Base-by-base conservation (phyloP, 73 alveolate species). In the Paramecium caudatum region DNA sequence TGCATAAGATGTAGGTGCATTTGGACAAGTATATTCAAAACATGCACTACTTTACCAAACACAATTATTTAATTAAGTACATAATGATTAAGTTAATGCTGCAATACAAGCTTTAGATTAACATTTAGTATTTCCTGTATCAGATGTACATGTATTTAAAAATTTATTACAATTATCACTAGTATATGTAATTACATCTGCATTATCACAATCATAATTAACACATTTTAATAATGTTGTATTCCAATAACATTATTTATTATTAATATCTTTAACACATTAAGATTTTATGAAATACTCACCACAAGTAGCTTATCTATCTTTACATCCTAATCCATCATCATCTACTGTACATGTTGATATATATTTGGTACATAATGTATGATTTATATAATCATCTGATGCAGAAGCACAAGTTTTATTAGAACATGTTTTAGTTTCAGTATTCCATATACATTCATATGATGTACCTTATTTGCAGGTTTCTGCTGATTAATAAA, bases 1-100 rank as follows among this genome's bases (percentile, higher is more conserved):
- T 36, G 62, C 43, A 3, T 21, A 19, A 41, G 88, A 12, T 16
- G 88, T 74, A 10, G 88, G 88, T 10, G 88, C 88, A 39, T 36
- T 37, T 1, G 41, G 69, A 43, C 88, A 74, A 15, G 39, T 74
- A 41, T 41, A 41, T 1, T 37, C 17, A 4, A 74, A 37, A 7
- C 88, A 74, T 37, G 49, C 55, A 16, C 17, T 74, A 25, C 17
- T 27, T 21, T 41, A 41, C 88, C 88, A 74, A 12, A 74, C 32
- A 21, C 88, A 74, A 15, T 12, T 6, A 15, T 37, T 27, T 21
- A 74, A 10, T 39, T 12, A 34, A 27, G 62, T 37, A 74, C 88
- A 74, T 12, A 41, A 19, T 27, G 17, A 21, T 74, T 45, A 36
- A 0, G 39, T 19, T 15, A 39, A 12, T 16, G 68, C 46, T 13